Evolutionary conservation across 2,329 filamentous ascomycete genomes (phyloP), one percentile per base, ranked within the genome.

Genomic region (Neofusicoccum umdonicola): DNA sequence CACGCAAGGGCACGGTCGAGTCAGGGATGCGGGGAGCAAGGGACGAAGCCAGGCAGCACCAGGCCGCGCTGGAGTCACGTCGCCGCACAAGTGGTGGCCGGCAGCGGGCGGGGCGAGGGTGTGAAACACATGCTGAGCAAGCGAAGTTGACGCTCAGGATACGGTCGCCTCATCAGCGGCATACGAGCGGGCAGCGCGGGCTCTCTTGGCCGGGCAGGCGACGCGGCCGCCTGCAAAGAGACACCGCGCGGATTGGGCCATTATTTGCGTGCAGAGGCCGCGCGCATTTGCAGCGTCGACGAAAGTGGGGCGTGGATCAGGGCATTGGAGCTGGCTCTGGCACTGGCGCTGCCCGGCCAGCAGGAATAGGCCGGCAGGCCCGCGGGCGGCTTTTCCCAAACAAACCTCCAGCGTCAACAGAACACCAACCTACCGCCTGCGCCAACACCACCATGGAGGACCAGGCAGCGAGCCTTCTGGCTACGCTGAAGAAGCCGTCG

Each of bases 401-500:
- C 54, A 58, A 63, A 54, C 50, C 35, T 54, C 41, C 34, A 48
- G 11, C 44, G 44, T 58, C 62, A 64, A 58, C 62, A 64, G 42
- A 57, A 50, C 51, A 41, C 44, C 62, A 63, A 19, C 48, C 34
- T 31, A 56, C 31, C 52, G 31, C 52, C 62, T 48, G 31, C 44
- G 41, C 34, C 51, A 50, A 47, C 62, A 42, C 52, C 64, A 56
- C 31, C 56, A 87, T 88, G 86, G 85, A 88, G 72, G 78, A 82
- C 69, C 84, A 85, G 74, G 84, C 84, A 58, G 76, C 78, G 50
- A 81, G 81, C 67, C 80, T 87, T 66, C 75, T 87, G 68, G 79
- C 78, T 65, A 79, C 81, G 61, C 79, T 87, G 67, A 85, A 85
- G 74, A 83, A 84, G 76, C 85, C 86, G 70, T 90, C 91, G 70